These are phyloP conservation scores for Capsicum baccatum DNA, from an alignment of 257 asterid species.

Conservation along the genomic window DNA sequence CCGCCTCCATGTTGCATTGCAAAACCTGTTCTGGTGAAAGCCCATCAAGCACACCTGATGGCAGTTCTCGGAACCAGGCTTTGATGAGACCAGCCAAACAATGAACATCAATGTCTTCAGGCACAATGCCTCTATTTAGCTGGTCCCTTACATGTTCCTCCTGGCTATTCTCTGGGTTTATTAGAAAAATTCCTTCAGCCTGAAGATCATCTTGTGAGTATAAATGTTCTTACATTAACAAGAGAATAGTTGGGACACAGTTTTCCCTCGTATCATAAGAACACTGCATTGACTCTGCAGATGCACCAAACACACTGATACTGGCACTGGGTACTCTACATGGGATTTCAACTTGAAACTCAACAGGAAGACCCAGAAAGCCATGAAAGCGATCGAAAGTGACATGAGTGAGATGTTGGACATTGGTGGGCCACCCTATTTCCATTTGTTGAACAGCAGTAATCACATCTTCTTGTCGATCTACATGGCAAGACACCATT, in stretches of 20 bases:
- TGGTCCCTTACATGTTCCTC: conserved; percentile 89
- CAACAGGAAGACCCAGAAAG: conserved; percentile 89
- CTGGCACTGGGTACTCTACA: conserved; percentile 96
- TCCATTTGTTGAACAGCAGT: conserved; percentile 79
- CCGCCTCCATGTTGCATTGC: conserved; percentile 81
- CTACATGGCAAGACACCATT: conserved; percentile 86
- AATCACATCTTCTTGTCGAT: conserved; percentile 59
- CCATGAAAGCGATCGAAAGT: conserved; percentile 96
- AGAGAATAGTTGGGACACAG: conserved; percentile 92
- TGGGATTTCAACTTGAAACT: conserved; percentile 88
- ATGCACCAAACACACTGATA: conserved; percentile 92
- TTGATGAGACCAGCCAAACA: conserved; percentile 92
- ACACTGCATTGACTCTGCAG: conserved; percentile 98
- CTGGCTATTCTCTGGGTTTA: conserved; percentile 91
- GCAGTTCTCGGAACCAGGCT: conserved; percentile 97
- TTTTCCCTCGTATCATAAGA: conserved; percentile 86
- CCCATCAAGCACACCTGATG: conserved; percentile 88
- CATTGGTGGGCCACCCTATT: conserved; percentile 95
- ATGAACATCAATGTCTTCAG: conserved; percentile 87
- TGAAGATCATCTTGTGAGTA: conserved; percentile 79
- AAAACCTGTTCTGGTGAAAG: conserved; percentile 84
- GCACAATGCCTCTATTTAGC: conserved; percentile 90
- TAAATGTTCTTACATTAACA: conserved; percentile 83
- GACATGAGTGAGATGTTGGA: conserved; percentile 89
- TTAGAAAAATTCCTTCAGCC: conserved; percentile 97